Evolutionary conservation across 495 filamentous ascomycete species (phyloP).

Genomic region (Aspergillus cavernicola): DNA sequence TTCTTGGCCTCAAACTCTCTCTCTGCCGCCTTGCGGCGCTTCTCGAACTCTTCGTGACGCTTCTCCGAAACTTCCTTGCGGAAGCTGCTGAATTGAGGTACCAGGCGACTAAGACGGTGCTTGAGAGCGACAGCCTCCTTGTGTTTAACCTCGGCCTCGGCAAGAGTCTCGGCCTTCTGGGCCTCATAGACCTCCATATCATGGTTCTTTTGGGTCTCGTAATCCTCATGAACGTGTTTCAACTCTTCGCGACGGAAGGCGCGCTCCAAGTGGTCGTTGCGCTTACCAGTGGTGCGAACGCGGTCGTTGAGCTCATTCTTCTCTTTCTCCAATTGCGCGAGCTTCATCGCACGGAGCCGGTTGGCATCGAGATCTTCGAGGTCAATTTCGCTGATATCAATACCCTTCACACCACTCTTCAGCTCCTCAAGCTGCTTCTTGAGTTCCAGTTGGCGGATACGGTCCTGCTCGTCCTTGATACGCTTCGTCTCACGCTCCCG

Average conservation of each 20-base stretch:
- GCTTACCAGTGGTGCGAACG: conserved; percentile 85
- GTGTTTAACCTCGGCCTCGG: conserved; percentile 80
- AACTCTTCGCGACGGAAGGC: conserved; percentile 92
- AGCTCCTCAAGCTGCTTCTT: conserved; percentile 95
- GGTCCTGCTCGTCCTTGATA: conserved; percentile 82
- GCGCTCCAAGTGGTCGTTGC: conserved; percentile 96
- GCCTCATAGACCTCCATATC: conserved; percentile 79
- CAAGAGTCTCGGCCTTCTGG: conserved; percentile 68
- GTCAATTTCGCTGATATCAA: conserved; percentile 75
- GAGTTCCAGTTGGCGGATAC: conserved; percentile 88
- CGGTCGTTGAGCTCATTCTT: conserved; percentile 92
- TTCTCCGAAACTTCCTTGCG: conserved; percentile 72
- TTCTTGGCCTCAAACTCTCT: conserved; percentile 87
- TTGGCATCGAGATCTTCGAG: conserved; percentile 82
- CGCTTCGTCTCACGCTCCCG: conserved; percentile 85
- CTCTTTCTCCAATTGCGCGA: conserved; percentile 93
- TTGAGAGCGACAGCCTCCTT: conserved; percentile 88
- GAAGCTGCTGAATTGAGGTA: conserved; percentile 78
- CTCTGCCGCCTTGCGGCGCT: conserved; percentile 82
- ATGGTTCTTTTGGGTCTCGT: conserved; percentile 73
- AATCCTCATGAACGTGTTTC: conserved; percentile 86
- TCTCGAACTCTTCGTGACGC: conserved; percentile 93
- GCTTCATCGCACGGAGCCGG: conserved; percentile 87
- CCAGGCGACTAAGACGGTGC: conserved; percentile 78
- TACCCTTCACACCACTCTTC: conserved; percentile 76